Conservation (phyloP, 257 asterid genomes). For the Prunella vulgaris region DNA sequence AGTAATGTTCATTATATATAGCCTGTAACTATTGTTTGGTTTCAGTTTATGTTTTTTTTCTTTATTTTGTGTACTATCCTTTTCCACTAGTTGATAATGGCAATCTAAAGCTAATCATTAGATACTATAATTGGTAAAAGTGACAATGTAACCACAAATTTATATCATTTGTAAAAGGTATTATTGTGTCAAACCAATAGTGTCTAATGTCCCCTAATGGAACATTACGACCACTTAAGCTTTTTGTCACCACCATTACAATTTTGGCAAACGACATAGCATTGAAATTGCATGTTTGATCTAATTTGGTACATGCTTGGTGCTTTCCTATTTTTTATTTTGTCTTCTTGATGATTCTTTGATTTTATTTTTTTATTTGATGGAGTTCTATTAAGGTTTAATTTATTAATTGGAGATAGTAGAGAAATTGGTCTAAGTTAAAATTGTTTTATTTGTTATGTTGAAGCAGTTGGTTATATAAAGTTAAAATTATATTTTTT, state of each 20-base stretch:
- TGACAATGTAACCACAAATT: background rate
- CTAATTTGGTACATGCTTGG: background rate
- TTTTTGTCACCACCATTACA: background rate
- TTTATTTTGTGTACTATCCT: background rate
- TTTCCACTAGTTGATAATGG: background rate
- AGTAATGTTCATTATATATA: slow-evolving; percentile 17
- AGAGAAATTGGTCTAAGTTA: background rate
- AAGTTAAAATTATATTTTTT: too few species aligned
- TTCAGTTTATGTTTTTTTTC: background rate
- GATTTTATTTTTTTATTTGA: background rate
- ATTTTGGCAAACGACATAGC: background rate
- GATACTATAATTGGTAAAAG: background rate
- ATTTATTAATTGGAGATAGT: background rate
- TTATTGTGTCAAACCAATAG: background rate
- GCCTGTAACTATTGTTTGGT: slow-evolving; percentile 36
- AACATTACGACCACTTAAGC: background rate
- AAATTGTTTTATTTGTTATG: background rate
- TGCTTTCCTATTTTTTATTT: background rate
- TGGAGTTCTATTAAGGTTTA: too few species aligned
- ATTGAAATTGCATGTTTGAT: background rate
- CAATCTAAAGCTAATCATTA: background rate
- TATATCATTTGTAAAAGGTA: background rate
- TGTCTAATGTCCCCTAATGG: background rate
- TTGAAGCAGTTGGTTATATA: background rate
- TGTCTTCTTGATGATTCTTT: too few species aligned